Percentiles rank a stretch among this genome's conserved stretches.
Conservation (phyloP, 768 basidiomycete genomes). For the Hygrocybe coccinea region DNA sequence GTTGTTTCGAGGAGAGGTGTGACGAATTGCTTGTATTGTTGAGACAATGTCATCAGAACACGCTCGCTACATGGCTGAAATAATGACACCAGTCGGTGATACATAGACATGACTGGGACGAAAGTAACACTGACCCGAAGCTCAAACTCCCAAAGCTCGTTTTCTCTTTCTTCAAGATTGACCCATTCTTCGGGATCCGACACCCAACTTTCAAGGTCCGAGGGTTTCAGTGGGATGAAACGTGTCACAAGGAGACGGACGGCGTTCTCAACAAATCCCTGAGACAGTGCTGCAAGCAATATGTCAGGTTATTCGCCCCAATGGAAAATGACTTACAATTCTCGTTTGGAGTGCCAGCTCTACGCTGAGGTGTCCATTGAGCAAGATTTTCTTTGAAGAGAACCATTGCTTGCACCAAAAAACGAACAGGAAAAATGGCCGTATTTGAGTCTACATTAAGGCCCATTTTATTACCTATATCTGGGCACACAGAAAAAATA, state of each 20-base stretch:
- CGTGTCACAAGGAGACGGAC: constrained; percentile 73
- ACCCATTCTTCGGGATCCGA: constrained; percentile 94
- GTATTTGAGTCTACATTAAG: constrained; percentile 48
- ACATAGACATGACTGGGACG: background rate
- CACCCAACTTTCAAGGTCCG: constrained; percentile 80
- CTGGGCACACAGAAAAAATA: background rate
- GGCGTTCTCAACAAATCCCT: constrained; percentile 68
- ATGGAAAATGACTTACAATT: constrained; percentile 41
- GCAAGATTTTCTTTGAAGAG: constrained; percentile 78
- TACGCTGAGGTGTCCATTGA: constrained; percentile 67
- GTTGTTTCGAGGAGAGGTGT: constrained; percentile 57
- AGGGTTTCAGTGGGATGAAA: constrained; percentile 77
- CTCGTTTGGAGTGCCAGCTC: constrained; percentile 54
- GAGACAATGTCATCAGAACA: constrained; percentile 75
- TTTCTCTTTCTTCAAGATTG: constrained; percentile 81
- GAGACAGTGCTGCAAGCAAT: constrained; percentile 47
- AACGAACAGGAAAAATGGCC: constrained; percentile 70
- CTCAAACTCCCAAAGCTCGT: constrained; percentile 90
- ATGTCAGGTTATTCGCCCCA: constrained; percentile 5
- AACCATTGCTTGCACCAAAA: constrained; percentile 80
- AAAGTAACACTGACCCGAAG: constrained; percentile 57
- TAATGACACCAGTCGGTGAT: background rate
- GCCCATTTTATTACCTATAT: background rate
- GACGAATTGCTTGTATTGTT: constrained; percentile 65
- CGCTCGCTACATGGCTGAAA: constrained; percentile 85